Evolutionary conservation across 78 protist genomes (phyloP).

Genomic region (Isochrysis galbana): DNA sequence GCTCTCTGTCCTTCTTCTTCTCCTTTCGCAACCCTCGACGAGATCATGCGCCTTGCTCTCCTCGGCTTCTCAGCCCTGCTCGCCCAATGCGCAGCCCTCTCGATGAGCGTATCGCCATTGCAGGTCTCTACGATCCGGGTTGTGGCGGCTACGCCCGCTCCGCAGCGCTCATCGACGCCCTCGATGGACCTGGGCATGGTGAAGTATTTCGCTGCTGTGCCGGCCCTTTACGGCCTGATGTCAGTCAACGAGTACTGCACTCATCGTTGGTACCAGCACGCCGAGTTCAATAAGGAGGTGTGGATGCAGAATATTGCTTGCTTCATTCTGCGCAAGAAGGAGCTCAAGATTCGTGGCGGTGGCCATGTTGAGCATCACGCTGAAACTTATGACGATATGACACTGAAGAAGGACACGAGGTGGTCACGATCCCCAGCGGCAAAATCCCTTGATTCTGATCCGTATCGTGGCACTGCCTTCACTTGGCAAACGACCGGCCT

Average conservation of each 20-base stretch:
- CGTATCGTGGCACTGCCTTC: neutral
- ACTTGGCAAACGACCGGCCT: neutral
- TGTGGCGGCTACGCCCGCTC: neutral
- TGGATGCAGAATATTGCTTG: neutral
- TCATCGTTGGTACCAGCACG: conserved; percentile 34
- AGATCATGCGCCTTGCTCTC: neutral
- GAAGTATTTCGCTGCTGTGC: neutral
- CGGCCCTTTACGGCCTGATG: conserved; percentile 22
- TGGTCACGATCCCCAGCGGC: neutral
- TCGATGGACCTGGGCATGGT: neutral
- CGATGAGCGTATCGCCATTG: neutral
- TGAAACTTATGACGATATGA: conserved; percentile 32
- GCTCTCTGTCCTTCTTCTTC: too few species aligned
- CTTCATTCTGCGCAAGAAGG: neutral
- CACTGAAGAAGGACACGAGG: conserved; percentile 12
- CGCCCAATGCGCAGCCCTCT: neutral
- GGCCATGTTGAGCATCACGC: conserved; percentile 35
- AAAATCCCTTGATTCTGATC: neutral
- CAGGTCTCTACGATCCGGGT: neutral
- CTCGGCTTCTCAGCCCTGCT: neutral
- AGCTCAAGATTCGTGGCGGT: neutral
- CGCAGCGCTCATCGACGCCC: too few species aligned
- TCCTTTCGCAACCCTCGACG: neutral
- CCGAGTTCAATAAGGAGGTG: conserved; percentile 1
- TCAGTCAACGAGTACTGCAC: conserved; percentile 34